phyloP scores from a whole-genome alignment of 129 eudicot genomes.

The Helianthus tuberosus region DNA sequence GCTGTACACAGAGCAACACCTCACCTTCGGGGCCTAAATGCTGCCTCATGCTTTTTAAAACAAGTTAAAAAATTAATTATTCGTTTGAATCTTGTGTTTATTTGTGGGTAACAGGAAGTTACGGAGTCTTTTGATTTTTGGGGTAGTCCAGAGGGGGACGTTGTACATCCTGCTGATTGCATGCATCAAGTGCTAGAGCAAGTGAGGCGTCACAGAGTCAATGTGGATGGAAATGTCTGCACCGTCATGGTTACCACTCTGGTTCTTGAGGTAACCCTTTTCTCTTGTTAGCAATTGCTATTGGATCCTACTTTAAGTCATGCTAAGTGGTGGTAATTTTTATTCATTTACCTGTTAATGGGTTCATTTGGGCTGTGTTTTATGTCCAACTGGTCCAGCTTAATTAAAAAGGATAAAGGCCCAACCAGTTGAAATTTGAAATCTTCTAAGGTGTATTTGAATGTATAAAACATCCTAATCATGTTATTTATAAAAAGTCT shows the following conservation, averaged over 20 bases:
- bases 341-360: neutral
- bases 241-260: conserved; percentile 86
- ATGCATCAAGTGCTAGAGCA: conserved; percentile 82
- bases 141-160: conserved; percentile 96
- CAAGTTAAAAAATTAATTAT: neutral
- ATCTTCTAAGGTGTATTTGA: neutral
- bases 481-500: neutral
- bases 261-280: conserved; percentile 76
- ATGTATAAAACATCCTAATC: neutral
- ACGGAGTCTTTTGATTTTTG: conserved; percentile 83
- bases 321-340: neutral
- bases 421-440: neutral
- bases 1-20: no score
- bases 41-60: no score
- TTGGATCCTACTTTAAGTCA: neutral
- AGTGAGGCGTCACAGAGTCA: conserved; percentile 84
- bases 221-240: conserved; percentile 87
- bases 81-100: neutral
- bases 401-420: neutral
- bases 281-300: neutral
- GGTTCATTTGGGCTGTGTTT: neutral
- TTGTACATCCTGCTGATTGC: conserved; percentile 93
- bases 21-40: no score
- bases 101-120: conserved; percentile 60
- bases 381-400: neutral